phyloP scores from a whole-genome alignment of 495 filamentous ascomycete genomes.

The Paragyromitra xinjiangensis region DNA sequence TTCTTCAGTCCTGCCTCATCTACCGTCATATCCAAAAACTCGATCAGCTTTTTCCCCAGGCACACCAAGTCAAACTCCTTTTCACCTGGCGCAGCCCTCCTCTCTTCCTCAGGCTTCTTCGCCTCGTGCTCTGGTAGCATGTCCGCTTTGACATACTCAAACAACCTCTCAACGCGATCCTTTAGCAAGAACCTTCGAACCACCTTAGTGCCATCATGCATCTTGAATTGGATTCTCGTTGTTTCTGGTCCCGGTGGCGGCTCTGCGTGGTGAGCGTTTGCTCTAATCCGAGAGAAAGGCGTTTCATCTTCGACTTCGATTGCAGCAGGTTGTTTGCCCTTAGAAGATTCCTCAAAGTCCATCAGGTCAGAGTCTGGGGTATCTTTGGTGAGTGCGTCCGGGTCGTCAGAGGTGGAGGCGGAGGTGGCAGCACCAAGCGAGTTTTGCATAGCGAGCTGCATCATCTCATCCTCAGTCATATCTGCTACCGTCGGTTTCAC shows the following conservation, averaged over 20 bases:
- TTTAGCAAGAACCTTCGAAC: constrained; percentile 81
- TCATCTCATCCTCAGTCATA: constrained; percentile 97
- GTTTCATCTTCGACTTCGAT: constrained; percentile 39
- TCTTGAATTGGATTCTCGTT: constrained; percentile 90
- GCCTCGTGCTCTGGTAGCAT: constrained; percentile 71
- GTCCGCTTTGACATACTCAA: constrained; percentile 95
- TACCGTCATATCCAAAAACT: constrained; percentile 74
- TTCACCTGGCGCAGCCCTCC: background rate
- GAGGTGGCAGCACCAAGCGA: constrained; percentile 53
- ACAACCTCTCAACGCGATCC: constrained; percentile 84
- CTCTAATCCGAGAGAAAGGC: constrained; percentile 66
- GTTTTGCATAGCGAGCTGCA: constrained; percentile 80
- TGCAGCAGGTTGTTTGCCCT: constrained; percentile 18
- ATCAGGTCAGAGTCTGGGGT: constrained; percentile 59
- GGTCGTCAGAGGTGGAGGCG: constrained; percentile 68
- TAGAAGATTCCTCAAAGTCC: constrained; percentile 57
- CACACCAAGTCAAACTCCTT: constrained; percentile 80
- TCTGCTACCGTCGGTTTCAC: constrained; percentile 75
- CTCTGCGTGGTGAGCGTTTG: constrained; percentile 76
- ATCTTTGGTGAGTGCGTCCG: constrained; percentile 87
- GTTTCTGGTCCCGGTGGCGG: constrained; percentile 73
- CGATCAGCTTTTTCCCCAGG: constrained; percentile 82
- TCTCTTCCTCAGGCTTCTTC: constrained; percentile 69
- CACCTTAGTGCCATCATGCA: constrained; percentile 74
- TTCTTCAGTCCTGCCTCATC: constrained; percentile 87